Conservation (phyloP, 2,329 filamentous ascomycete species). For the Trichoderma asperellum region DNA sequence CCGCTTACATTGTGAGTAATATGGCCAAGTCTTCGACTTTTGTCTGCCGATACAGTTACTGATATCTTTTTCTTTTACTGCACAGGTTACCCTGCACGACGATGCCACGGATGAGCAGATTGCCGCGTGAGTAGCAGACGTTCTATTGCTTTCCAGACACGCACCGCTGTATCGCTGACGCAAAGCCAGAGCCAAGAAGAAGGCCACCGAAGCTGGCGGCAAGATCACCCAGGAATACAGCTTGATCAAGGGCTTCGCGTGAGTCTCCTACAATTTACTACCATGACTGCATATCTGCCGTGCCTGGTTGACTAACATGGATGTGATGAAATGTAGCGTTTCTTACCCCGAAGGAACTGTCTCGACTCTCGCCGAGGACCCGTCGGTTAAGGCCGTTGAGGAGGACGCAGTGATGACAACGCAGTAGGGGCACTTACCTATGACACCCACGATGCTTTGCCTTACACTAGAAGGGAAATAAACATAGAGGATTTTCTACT, state of each 20-base stretch:
- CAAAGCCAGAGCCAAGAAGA: conserved; percentile 71
- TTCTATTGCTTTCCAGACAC: background rate
- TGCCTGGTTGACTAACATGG: background rate
- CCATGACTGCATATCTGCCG: background rate
- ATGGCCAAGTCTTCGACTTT: background rate
- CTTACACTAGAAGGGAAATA: conserved; percentile 16
- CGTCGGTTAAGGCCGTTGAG: conserved; percentile 77
- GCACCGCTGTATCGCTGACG: background rate
- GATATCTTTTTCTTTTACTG: conserved; percentile 21
- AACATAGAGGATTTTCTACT: background rate
- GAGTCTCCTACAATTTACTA: conserved; percentile 45
- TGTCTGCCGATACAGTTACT: background rate
- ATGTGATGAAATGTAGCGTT: conserved; percentile 62
- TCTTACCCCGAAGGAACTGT: conserved; percentile 70
- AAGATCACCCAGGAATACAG: conserved; percentile 82
- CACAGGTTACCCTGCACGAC: conserved; percentile 78
- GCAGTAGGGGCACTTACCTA: conserved; percentile 55
- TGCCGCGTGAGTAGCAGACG: conserved; percentile 58
- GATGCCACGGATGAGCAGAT: conserved; percentile 69
- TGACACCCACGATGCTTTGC: background rate
- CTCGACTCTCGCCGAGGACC: conserved; percentile 66
- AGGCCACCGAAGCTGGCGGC: conserved; percentile 75
- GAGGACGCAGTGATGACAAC: conserved; percentile 70
- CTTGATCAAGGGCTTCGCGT: conserved; percentile 93
- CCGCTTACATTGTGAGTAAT: conserved; percentile 58